phyloP scores from a whole-genome alignment of 768 basidiomycete genomes.

The Auriculariales sp. region DNA sequence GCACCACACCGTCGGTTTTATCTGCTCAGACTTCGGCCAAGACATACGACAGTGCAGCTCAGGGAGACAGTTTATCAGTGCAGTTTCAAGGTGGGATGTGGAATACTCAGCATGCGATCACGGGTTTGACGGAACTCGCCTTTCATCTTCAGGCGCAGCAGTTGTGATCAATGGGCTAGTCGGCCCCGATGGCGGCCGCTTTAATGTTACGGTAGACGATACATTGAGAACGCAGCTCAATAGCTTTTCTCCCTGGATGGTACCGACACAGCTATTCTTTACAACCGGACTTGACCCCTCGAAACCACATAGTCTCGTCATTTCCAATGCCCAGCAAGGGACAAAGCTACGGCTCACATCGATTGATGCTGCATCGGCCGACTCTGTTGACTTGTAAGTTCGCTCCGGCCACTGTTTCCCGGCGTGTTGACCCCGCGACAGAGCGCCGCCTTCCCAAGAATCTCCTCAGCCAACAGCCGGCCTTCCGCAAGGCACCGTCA shows the following conservation, averaged over 20 bases:
- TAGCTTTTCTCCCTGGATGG: slow-evolving; percentile 19
- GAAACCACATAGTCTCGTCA: slow-evolving; percentile 30
- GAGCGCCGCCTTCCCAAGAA: neutral
- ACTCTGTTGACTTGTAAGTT: neutral
- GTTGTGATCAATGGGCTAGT: slow-evolving; percentile 46
- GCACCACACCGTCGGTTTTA: slow-evolving; percentile 10
- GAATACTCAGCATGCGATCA: neutral
- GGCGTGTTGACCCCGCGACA: neutral
- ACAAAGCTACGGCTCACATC: slow-evolving; percentile 31
- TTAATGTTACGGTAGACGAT: slow-evolving; percentile 41
- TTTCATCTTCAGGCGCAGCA: slow-evolving; percentile 34
- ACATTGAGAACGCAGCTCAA: slow-evolving; percentile 31
- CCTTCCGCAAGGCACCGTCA: slow-evolving; percentile 2
- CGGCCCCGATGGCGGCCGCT: slow-evolving; percentile 42
- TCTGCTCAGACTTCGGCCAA: neutral
- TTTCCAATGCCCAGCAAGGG: slow-evolving; percentile 42
- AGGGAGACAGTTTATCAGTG: slow-evolving; percentile 30
- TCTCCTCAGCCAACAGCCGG: neutral
- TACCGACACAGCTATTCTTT: slow-evolving; percentile 37
- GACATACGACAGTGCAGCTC: slow-evolving; percentile 17
- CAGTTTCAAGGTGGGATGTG: slow-evolving; percentile 32
- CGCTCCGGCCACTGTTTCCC: neutral
- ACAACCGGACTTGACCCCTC: slow-evolving; percentile 43
- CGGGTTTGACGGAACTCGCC: neutral
- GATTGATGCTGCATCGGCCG: slow-evolving; percentile 24